Evolutionary conservation across 2,329 filamentous ascomycete genomes (phyloP).

Genomic region (Ophiosphaerella korrae): DNA sequence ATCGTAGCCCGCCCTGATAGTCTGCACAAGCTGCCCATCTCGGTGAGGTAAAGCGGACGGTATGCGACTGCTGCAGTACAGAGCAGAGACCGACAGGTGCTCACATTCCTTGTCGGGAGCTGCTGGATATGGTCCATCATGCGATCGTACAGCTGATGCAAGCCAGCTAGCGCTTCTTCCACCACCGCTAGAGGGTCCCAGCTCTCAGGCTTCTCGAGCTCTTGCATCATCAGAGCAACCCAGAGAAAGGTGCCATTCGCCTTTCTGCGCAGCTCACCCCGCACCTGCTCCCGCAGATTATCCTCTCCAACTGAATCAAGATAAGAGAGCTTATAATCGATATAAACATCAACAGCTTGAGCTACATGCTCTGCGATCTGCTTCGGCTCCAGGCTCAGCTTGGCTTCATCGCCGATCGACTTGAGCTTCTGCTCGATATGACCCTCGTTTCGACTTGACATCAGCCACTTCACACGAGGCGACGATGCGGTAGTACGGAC

Average conservation of each 20-base stretch:
- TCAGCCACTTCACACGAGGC: conserved; percentile 1
- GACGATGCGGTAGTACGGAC: conserved; percentile 5
- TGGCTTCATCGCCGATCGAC: neutral
- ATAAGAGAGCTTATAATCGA: conserved; percentile 39
- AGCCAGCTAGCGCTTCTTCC: conserved; percentile 32
- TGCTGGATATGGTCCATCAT: conserved; percentile 46
- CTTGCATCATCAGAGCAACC: conserved; percentile 1
- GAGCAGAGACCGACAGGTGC: conserved; percentile 45
- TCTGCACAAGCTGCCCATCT: neutral
- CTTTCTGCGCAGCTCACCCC: no score
- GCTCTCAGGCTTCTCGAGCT: conserved; percentile 26
- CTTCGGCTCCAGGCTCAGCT: conserved; percentile 32
- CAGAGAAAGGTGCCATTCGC: no score
- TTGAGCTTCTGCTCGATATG: conserved; percentile 39
- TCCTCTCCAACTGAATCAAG: conserved; percentile 39
- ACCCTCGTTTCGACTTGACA: conserved; percentile 14
- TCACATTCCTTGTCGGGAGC: neutral
- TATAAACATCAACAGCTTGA: conserved; percentile 46
- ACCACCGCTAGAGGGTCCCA: conserved; percentile 18
- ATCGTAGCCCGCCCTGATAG: conserved; percentile 5
- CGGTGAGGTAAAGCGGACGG: conserved; percentile 6
- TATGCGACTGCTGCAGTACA: conserved; percentile 25
- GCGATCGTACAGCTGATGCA: conserved; percentile 45
- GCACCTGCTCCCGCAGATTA: conserved; percentile 32
- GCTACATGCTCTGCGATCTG: conserved; percentile 28